Evolutionary conservation across 371 early-diverging fungal species (phyloP).

Genomic region (Zancudomyces culisetae): DNA sequence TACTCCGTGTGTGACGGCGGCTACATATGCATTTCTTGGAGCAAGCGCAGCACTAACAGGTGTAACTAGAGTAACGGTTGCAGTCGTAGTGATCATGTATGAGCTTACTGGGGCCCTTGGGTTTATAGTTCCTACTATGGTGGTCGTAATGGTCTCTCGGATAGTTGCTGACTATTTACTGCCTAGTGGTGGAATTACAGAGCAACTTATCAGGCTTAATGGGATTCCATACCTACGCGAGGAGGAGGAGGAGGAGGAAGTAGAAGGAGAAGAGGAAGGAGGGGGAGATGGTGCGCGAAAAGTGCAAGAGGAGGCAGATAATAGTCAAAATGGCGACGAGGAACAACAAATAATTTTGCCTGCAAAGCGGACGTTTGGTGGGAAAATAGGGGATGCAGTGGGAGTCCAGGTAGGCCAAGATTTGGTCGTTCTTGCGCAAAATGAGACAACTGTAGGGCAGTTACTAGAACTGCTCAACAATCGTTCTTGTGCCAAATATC

Average conservation of each 20-base stretch:
- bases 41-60: conserved; percentile 81
- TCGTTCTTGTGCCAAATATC: conserved; percentile 25
- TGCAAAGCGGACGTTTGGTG: no score
- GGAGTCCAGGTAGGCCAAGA: not conserved
- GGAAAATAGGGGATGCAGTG: not conserved
- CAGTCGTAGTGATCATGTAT: conserved; percentile 89
- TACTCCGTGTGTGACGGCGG: conserved; percentile 75
- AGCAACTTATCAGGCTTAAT: conserved; percentile 61
- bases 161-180: conserved; percentile 66
- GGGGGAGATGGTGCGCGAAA: no score
- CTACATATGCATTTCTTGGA: conserved; percentile 90
- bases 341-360: no score
- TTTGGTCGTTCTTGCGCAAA: not conserved
- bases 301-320: no score
- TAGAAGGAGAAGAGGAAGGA: no score
- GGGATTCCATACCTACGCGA: conserved; percentile 79
- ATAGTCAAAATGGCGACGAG: no score
- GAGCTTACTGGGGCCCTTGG: conserved; percentile 86
- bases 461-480: conserved; percentile 11
- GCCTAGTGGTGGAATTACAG: conserved; percentile 69
- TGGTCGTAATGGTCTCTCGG: conserved; percentile 73
- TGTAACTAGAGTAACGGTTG: conserved; percentile 51
- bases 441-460: not conserved
- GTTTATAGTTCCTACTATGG: conserved; percentile 74
- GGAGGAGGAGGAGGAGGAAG: conserved; percentile 34